Evolutionary conservation across 371 early-diverging fungal species (phyloP), one percentile per base, ranked within the genome.

Genomic region (Mortierella sp.): DNA sequence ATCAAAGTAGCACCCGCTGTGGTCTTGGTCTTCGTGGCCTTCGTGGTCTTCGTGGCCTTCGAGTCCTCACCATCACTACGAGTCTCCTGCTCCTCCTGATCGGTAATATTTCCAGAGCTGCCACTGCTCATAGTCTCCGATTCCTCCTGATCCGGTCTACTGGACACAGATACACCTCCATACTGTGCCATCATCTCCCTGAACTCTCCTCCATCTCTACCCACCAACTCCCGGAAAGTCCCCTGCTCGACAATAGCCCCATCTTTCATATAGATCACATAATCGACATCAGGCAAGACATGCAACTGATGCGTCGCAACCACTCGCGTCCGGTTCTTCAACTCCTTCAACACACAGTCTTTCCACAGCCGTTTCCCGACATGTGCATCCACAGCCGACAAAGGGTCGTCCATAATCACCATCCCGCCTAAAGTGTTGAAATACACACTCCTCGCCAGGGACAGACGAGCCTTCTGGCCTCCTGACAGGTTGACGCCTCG

Each of bases 401-500:
- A 89, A 0, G 94, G 94, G 87, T 94, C 94, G 71, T 94, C 95
- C 75, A 94, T 77, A 39, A 93, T 68, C 80, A 29, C 94, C 95
- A 95, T 13, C 94, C 89, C 29, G 84, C 87, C 68, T 94, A 94
- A 9, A 91, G 78, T 8, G 89, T 91, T 77, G 92, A 94, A 9
- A 2, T 91, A 85, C 31, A 89, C 87, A 50, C 92, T 92, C 45
- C 89, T 75, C 11, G 86, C 86, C 39, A 86, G 26, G 2, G 79
- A 79, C 19, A 87, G 77, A 64, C 96, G 88, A 80, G 95, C 95
- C 74, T 92, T 91, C 81, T 96, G 95, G 0, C 97, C 97, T 45
- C 98, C 98, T 63, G 95, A 94, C 13, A 97, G 80, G 5, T 92
- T 95, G n/a, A 96, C 90, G 9, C 97, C 97, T 66, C 92, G 91